Percentiles rank a stretch among this genome's conserved stretches.
Evolutionary conservation across 2,329 filamentous ascomycete genomes (phyloP).

Genomic region (Cryoendolithus antarcticus): DNA sequence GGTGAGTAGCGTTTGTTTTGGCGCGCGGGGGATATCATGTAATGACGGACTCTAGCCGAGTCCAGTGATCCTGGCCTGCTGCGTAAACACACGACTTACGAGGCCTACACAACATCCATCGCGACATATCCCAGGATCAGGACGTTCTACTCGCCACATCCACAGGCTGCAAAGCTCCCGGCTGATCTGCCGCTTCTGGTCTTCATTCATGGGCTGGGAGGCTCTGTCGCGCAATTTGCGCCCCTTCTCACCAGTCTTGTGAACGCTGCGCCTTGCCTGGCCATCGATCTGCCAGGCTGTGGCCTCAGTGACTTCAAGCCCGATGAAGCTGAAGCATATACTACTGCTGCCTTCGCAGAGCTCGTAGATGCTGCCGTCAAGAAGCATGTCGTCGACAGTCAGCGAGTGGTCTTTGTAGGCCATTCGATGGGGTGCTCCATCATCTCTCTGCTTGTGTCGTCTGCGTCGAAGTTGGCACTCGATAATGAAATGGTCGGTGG

Average conservation of each 20-base stretch:
- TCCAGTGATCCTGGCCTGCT: constrained; percentile 67
- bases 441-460: constrained; percentile 57
- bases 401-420: constrained; percentile 67
- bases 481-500: constrained; percentile 52
- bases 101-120: constrained; percentile 56
- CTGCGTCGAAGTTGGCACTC: constrained; percentile 40
- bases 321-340: constrained; percentile 65
- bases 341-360: constrained; percentile 59
- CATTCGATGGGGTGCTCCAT: constrained; percentile 87
- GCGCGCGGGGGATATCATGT: too few species aligned
- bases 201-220: constrained; percentile 88
- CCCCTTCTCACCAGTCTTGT: constrained; percentile 68
- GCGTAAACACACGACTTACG: constrained; percentile 59
- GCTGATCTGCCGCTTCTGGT: constrained; percentile 68
- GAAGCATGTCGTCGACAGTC: constrained; percentile 55
- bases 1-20: too few species aligned
- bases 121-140: constrained; percentile 64
- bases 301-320: constrained; percentile 67
- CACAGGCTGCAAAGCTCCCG: constrained; percentile 71
- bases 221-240: constrained; percentile 78
- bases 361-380: constrained; percentile 60
- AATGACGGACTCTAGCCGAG: not conserved
- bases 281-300: constrained; percentile 83
- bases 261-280: constrained; percentile 71
- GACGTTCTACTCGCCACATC: constrained; percentile 72